Evolutionary conservation across 2,329 filamentous ascomycete species (phyloP), one percentile per base, ranked within the genome.

Genomic region (Hortaea sp.): DNA sequence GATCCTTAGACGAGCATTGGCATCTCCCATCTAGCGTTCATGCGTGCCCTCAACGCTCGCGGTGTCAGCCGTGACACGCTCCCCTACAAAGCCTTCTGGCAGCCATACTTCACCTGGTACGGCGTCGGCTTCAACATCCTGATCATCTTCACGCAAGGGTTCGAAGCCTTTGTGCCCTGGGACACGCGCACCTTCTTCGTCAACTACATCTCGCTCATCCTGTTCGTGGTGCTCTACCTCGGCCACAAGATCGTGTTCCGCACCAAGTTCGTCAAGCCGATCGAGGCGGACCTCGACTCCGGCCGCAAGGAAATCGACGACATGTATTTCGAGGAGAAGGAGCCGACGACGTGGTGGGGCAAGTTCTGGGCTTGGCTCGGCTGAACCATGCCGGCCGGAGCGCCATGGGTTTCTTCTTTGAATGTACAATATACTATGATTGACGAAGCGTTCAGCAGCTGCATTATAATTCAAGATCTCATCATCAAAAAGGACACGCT

Each of bases 111-210:
- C 0, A 84, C 84, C 0, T 89, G 77, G 59, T 80, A 82, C 45
- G 81, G 79, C 0, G 66, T 88, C 5, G 61, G 69, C 0, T 78
- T 76, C 28, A 84, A 80, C 1, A 76, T 79, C 42, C 62, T 85
- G 53, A 89, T 90, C 79, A 78, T 82, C 0, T 79, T 89, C 53
- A 80, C 88, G 1, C 79, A 83, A 11, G 86, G 85, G 0, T 92
- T 88, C 54, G 76, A 81, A 0, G 83, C 89, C 1, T 92, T 90
- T 57, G 62, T 89, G 3, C 72, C 74, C 4, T 90, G 84, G 85
- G 73, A 78, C 49, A 60, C 84, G 0, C 74, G 81, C 5, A 79
- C 76, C 5, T 92, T 90, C 61, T 64, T 90, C 29, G 87, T 88
- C 63, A 69, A 66, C 3, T 89, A 89, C 63, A 79, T 81, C 42